phyloP scores from a whole-genome alignment of 2,329 filamentous ascomycete species.

The Cladosporium austrohemisphaericum region DNA sequence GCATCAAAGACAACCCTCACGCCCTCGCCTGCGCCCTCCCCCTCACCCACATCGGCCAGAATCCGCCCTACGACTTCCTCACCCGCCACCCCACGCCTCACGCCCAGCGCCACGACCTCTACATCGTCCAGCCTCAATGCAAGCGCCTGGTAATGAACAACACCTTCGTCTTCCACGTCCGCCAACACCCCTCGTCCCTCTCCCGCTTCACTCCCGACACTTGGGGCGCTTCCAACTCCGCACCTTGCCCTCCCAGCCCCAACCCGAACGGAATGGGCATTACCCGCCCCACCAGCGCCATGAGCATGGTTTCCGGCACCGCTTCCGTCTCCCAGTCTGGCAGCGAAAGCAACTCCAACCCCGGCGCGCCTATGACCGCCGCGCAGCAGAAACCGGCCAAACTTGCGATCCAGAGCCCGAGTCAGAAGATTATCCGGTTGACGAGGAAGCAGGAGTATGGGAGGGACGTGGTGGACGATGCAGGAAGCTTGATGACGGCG shows the following conservation, averaged over 20 bases:
- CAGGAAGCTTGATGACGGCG: conserved; percentile 65
- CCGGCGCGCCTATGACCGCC: conserved; percentile 47
- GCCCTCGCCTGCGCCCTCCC: conserved; percentile 86
- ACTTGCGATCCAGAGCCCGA: conserved; percentile 87
- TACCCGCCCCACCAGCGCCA: conserved; percentile 54
- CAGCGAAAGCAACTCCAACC: conserved; percentile 54
- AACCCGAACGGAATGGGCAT: conserved; percentile 43
- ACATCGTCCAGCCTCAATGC: conserved; percentile 94
- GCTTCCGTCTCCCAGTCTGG: conserved; percentile 50
- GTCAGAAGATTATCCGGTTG: conserved; percentile 86
- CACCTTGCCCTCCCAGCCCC: conserved; percentile 46
- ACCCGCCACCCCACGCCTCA: conserved; percentile 93
- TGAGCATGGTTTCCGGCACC: conserved; percentile 57
- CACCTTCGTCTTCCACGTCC: conserved; percentile 93
- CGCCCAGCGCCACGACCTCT: conserved; percentile 94
- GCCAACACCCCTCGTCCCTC: conserved; percentile 76
- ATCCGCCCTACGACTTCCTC: conserved; percentile 90
- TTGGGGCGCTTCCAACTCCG: conserved; percentile 30
- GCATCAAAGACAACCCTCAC: conserved; percentile 92
- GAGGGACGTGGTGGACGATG: conserved; percentile 47
- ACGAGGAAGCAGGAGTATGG: conserved; percentile 67
- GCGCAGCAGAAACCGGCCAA: conserved; percentile 80
- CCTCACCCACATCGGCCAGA: conserved; percentile 83
- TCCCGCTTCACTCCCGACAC: conserved; percentile 38
- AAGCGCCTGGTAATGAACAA: conserved; percentile 85